Percentiles rank a stretch among this genome's conserved stretches.
Evolutionary conservation across 2,329 filamentous ascomycete genomes (phyloP).

Genomic region (Scytalidium lignicola): DNA sequence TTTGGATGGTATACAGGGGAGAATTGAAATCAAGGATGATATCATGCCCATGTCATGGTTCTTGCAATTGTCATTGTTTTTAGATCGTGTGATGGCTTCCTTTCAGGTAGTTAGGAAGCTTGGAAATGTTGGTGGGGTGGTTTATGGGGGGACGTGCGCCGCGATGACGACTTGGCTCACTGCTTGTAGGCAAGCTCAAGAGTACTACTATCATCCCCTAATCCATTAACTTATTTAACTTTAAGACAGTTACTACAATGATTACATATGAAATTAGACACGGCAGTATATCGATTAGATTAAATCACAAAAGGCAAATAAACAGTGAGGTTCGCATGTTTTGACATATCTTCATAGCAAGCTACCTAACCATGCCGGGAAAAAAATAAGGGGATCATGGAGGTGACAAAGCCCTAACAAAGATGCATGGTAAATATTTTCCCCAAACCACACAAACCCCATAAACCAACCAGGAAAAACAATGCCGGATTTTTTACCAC

Average conservation of each 20-base stretch:
- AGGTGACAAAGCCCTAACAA: background rate
- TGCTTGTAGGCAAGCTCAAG: too few species aligned
- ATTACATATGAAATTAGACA: too few species aligned
- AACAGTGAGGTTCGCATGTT: background rate
- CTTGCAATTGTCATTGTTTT: background rate
- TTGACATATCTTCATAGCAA: background rate
- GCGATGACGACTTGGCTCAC: constrained; percentile 2
- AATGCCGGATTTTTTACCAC: constrained; percentile 13
- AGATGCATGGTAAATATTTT: background rate
- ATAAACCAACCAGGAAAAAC: background rate
- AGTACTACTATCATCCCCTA: too few species aligned
- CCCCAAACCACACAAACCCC: background rate
- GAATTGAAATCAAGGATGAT: background rate
- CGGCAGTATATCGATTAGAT: too few species aligned
- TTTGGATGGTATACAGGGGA: background rate
- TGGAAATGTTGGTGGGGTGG: constrained; percentile 4
- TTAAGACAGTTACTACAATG: too few species aligned
- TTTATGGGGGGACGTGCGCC: constrained; percentile 12
- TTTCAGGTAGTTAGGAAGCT: too few species aligned
- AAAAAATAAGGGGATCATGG: background rate
- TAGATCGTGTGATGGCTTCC: too few species aligned
- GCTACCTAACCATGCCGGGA: background rate
- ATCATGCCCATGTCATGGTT: background rate
- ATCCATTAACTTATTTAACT: too few species aligned
- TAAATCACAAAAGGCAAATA: background rate